Percentiles rank a stretch among this genome's conserved stretches.
These are phyloP conservation scores for Paraphaeosphaeria minitans DNA, from an alignment of 2,329 filamentous ascomycete species.

Conservation along the genomic window DNA sequence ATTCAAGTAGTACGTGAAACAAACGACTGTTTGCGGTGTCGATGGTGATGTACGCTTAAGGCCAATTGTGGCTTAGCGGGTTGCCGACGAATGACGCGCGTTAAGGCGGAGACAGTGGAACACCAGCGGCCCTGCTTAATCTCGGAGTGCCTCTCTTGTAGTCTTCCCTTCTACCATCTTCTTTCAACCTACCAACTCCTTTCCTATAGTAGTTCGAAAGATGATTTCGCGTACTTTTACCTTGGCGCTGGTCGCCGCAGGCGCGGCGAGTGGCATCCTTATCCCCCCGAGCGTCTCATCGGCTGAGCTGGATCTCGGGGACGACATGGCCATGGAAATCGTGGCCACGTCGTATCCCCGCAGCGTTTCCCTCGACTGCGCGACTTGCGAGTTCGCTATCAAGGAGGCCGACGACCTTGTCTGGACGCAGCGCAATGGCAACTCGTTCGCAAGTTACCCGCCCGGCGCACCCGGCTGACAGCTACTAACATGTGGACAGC, in stretches of 20 bases:
- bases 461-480: conserved; percentile 9
- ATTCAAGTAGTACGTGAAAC: conserved; percentile 1
- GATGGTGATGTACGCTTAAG: neutral
- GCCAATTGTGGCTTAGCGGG: neutral
- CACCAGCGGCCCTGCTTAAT: neutral
- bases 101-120: conserved; percentile 4
- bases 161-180: conserved; percentile 17
- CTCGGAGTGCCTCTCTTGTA: conserved; percentile 14
- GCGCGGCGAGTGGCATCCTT: conserved; percentile 35
- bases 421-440: conserved; percentile 41
- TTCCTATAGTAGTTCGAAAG: conserved; percentile 18
- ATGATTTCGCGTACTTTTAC: conserved; percentile 42
- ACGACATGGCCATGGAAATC: conserved; percentile 39
- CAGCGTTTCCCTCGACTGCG: conserved; percentile 41
- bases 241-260: conserved; percentile 45
- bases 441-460: conserved; percentile 39
- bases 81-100: conserved; percentile 2
- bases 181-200: conserved; percentile 18
- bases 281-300: conserved; percentile 39
- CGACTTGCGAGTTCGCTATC: conserved; percentile 39
- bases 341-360: conserved; percentile 41
- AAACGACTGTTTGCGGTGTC: neutral
- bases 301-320: conserved; percentile 35
- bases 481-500: conserved; percentile 33
- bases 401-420: conserved; percentile 25